Evolutionary conservation across 169 alveolate species (phyloP).

Genomic region (Plasmodium malariae): DNA sequence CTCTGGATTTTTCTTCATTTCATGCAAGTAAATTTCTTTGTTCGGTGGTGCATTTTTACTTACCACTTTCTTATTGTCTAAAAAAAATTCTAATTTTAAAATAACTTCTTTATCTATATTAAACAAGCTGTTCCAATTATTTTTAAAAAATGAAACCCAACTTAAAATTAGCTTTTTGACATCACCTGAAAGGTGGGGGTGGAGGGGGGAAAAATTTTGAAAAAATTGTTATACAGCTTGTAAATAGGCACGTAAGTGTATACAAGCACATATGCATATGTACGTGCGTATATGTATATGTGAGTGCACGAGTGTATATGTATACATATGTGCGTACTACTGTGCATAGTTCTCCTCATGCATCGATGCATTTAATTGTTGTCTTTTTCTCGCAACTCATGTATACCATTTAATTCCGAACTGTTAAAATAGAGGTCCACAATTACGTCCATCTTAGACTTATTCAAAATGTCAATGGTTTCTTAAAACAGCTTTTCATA

Average conservation of each 20-base stretch:
- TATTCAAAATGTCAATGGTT: background rate
- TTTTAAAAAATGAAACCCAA: conserved; percentile 57
- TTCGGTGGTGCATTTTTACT: conserved; percentile 65
- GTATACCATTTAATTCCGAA: conserved; percentile 20
- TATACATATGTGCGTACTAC: too few species aligned
- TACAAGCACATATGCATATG: background rate
- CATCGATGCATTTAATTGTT: too few species aligned
- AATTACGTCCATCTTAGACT: background rate
- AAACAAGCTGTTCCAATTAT: conserved; percentile 45
- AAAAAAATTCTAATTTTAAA: conserved; percentile 55
- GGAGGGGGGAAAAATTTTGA: background rate
- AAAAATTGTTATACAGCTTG: background rate
- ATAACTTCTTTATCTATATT: conserved; percentile 56
- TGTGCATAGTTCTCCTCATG: too few species aligned
- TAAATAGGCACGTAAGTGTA: background rate
- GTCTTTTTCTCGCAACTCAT: background rate
- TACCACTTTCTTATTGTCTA: conserved; percentile 57
- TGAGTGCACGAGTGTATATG: too few species aligned
- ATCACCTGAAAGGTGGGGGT: conserved; percentile 8
- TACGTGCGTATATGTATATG: too few species aligned
- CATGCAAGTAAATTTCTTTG: conserved; percentile 53
- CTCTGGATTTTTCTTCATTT: conserved; percentile 54
- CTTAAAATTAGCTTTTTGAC: conserved; percentile 46
- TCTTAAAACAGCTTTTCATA: background rate
- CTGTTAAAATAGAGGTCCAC: conserved; percentile 7